Base-by-base conservation (phyloP, 2,329 filamentous ascomycete species). In the Leptodontidium sp. region DNA sequence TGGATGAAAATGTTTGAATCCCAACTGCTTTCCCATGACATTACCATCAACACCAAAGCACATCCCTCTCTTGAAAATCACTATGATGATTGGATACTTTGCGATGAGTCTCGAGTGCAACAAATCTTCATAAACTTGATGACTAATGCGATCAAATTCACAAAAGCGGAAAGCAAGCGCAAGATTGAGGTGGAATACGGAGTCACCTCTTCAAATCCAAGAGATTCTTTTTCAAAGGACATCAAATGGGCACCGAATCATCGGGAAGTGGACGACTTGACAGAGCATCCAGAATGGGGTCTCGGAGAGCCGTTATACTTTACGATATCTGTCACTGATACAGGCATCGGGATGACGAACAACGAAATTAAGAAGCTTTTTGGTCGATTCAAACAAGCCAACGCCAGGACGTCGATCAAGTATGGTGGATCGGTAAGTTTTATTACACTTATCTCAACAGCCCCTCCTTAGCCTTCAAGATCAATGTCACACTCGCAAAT, bases 71-170 rank as follows among this genome's bases (percentile, higher is more conserved):
- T 90, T 74, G 81, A 81, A 12, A 80, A 84, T 1, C 81, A 89
- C 2, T 80, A 81, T 0, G 81, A 91, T 50, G 87, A 91, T 45
- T 93, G 88, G 83, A 87, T 94, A 8, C 80, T 85, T 24, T 80
- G 93, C 40, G 93, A 96, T 77, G 89, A 92, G 0, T 91, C 90
- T 15, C 86, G 92, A 29, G 88, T 95, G 58, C 87, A 92, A 64
- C 92, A 96, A 78, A 91, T 95, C 0, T 83, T 94, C 6, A 93
- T 95, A 77, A 96, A 95, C 74, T 84, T 96, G 2, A 87, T 93
- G 17, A 93, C 91, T 3, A 95, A 95, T 75, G 91, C 92, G 0
- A 90, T 96, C 78, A 95, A 95, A 75, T 96, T 95, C 77, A 96
- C 93, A 0, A 89, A 88, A 52, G 84, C 84, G 0, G 88, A 90